Base-by-base conservation (phyloP, 2,329 filamentous ascomycete species). In the Cordyceps javanica region DNA sequence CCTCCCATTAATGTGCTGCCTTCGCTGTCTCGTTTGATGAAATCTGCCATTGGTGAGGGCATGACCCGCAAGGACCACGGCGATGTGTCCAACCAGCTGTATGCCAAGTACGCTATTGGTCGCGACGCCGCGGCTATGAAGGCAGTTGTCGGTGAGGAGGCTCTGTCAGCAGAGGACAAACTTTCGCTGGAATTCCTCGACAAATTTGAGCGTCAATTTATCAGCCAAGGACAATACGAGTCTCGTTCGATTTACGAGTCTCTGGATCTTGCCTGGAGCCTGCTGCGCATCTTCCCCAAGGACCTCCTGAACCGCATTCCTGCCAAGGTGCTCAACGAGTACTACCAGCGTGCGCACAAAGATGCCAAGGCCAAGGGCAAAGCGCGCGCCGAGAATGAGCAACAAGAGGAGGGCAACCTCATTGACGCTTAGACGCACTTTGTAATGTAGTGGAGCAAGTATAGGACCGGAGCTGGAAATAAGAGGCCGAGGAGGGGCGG, bases 81-180 rank as follows among this genome's bases (percentile, higher is more conserved):
- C 66, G 94, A 99, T 77, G 94, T 99, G 52, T 99, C 94, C 65
- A 99, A 99, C 81, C 94, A 99, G 81, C 84, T 99, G 63, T 99
- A 99, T 74, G 94, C 94, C 77, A 99, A 99, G 78, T 99, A 99
- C 73, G 94, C 94, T 74, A 97, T 99, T 71, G 94, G 94, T 71
- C 92, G 93, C 82, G 94, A 99, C 69, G 94, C 94, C 21, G 93
- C 95, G 38, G 89, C 91, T 72, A 99, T 99, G 94, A 99, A 97
- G 81, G 94, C 94, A 61, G 94, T 99, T 73, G 94, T 99, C 60
- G 94, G 94, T 77, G 95, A 99, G 77, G 94, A 99, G 74, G 94
- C 94, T 34, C 76, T 99, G 69, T 96, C 91, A 28, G 83, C 89
- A 56, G 94, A 99, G 77, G 94, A 99, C 78, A 97, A 97, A 80